phyloP scores from a whole-genome alignment of 202 grass and related monocot species.

The Carex sylvatica region DNA sequence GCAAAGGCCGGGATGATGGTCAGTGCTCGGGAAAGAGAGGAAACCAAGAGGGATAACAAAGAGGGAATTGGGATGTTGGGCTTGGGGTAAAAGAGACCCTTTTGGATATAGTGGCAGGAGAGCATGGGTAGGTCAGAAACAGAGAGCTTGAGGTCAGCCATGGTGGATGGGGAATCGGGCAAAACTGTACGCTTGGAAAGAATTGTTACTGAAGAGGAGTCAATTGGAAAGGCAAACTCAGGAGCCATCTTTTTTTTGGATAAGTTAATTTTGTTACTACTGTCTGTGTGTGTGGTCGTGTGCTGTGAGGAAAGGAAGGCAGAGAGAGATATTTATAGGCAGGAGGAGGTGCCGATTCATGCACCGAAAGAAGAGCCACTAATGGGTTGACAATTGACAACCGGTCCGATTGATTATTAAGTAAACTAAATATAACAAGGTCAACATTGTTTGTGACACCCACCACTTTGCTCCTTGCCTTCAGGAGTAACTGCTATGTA shows the following conservation, averaged over 20 bases:
- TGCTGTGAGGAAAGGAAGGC: not conserved
- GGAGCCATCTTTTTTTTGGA: constrained; percentile 11
- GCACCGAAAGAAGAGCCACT: not conserved
- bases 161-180: constrained; percentile 39
- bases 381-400: not conserved
- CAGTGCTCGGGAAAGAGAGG: constrained; percentile 66
- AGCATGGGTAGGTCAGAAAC: constrained; percentile 98
- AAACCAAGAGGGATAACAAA: constrained; percentile 52
- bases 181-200: constrained; percentile 55
- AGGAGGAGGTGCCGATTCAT: not conserved
- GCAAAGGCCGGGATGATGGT: constrained; percentile 57
- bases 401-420: not conserved
- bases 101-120: constrained; percentile 99
- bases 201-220: constrained; percentile 48
- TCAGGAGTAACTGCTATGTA: not conserved
- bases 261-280: not conserved
- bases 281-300: not conserved
- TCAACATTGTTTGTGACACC: not conserved
- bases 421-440: not conserved
- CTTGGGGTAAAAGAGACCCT: constrained; percentile 80
- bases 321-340: constrained; percentile 17
- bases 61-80: constrained; percentile 49
- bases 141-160: constrained; percentile 68
- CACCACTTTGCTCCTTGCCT: constrained; percentile 1
- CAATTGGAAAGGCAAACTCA: not conserved